Conservation (phyloP, 768 basidiomycete species). For the Astraeus odoratus region DNA sequence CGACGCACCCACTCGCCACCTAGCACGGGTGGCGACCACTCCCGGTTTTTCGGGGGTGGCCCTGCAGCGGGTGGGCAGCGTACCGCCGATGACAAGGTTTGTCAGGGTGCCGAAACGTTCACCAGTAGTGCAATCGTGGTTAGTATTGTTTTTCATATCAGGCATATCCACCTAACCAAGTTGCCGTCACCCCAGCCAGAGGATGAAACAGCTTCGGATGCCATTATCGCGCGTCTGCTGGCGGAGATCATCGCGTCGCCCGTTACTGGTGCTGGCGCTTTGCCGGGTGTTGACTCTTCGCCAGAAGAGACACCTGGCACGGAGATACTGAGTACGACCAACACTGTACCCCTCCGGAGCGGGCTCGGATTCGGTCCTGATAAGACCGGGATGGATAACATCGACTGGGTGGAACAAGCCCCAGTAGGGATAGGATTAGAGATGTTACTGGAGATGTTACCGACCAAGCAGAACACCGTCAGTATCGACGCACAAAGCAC, state of each 20-base stretch:
- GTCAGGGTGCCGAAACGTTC: conserved; percentile 13
- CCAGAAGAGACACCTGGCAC: conserved; percentile 23
- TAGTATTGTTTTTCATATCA: conserved; percentile 13
- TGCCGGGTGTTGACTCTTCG: conserved; percentile 26
- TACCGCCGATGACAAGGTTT: conserved; percentile 23
- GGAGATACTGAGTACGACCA: conserved; percentile 18
- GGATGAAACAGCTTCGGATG: conserved; percentile 48
- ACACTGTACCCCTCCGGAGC: conserved; percentile 4
- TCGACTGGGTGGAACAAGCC: conserved; percentile 23
- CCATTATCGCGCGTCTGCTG: conserved; percentile 25
- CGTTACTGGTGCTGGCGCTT: conserved; percentile 25
- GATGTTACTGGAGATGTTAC: conserved; percentile 50
- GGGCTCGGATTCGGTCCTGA: conserved; percentile 16
- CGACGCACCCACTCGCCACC: conserved; percentile 83
- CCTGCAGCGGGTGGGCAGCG: conserved; percentile 88
- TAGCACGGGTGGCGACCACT: conserved; percentile 95
- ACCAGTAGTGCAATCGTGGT: conserved; percentile 30
- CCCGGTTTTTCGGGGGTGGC: conserved; percentile 51
- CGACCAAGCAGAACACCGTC: conserved; percentile 25
- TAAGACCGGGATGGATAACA: conserved; percentile 12
- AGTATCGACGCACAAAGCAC: background rate
- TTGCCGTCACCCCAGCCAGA: conserved; percentile 22
- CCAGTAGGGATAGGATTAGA: conserved; percentile 51
- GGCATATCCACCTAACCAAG: conserved; percentile 9
- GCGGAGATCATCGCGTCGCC: conserved; percentile 31